Conservation (phyloP, 2,329 filamentous ascomycete species). For the Grosmannia clavigera region DNA sequence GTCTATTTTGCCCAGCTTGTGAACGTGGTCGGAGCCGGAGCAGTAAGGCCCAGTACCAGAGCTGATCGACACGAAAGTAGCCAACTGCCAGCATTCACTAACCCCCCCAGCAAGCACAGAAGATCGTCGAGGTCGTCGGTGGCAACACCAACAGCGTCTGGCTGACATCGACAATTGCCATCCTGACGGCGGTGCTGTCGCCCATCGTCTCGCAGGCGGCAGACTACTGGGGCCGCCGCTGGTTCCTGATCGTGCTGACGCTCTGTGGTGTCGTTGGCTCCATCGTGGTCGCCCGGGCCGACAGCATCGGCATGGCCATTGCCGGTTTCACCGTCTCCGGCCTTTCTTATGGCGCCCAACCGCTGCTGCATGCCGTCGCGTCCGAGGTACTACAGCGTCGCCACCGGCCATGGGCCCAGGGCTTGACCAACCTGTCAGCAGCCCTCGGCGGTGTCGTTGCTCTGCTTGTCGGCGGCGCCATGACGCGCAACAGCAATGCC, state of each 20-base stretch:
- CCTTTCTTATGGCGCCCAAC: constrained; percentile 24
- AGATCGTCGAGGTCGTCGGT: background rate
- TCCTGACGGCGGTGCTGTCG: constrained; percentile 23
- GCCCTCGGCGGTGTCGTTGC: constrained; percentile 19
- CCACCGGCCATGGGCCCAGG: constrained; percentile 24
- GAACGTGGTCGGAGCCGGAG: constrained; percentile 22
- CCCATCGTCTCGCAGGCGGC: constrained; percentile 26
- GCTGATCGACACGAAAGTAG: no score
- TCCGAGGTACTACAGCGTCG: constrained; percentile 27
- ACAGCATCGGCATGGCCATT: constrained; percentile 23
- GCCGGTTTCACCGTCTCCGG: constrained; percentile 24
- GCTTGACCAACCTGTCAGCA: constrained; percentile 19
- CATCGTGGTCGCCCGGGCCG: constrained; percentile 23
- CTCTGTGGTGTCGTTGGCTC: constrained; percentile 21
- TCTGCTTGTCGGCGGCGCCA: constrained; percentile 22
- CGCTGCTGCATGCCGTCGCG: constrained; percentile 25
- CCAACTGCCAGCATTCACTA: background rate
- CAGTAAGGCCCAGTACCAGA: constrained; percentile 11
- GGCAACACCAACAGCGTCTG: constrained; percentile 16
- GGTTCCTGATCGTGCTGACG: constrained; percentile 25
- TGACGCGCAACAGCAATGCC: constrained; percentile 19
- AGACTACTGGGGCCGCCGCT: constrained; percentile 30
- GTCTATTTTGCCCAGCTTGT: constrained; percentile 25
- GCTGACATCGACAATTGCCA: constrained; percentile 23
- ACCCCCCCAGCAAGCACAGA: constrained; percentile 1